Evolutionary conservation across 495 filamentous ascomycete species (phyloP), one percentile per base, ranked within the genome.

Genomic region (Clavariopsis aquatica): DNA sequence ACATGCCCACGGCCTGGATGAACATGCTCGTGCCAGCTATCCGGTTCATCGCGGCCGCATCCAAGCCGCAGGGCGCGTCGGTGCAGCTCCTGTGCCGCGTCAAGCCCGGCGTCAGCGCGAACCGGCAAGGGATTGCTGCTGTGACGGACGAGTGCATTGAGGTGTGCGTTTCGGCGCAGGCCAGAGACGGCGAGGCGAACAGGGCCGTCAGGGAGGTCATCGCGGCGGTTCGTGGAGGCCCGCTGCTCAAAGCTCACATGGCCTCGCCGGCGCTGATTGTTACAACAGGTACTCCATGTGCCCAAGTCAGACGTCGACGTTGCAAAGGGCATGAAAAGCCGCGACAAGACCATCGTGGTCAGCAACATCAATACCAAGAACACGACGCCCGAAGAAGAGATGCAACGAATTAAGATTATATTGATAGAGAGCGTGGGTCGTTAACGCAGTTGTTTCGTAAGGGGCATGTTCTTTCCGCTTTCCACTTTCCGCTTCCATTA

Each of bases 151-250:
- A 84, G 7, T 74, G 75, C 12, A 78, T 90, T 57, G 82, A 87
- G 52, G 70, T 91, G 1, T 85, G 82, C 27, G 86, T 89, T 0
- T 71, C 86, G 2, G 87, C 85, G 0, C 84, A 80, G 49, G 82
- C 87, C 10, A 78, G 82, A 36, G 84, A 89, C 23, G 86, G 87
- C 1, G 85, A 87, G 71, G 84, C 87, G 3, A 91, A 91, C 66
- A 78, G 80, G 57, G 85, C 87, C 15, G 85, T 89, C 8, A 77
- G 85, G 61, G 79, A 83, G 56, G 73, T 89, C 6, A 74, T 91
- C 41, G 86, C 87, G 59, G 77, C 85, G 77, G 86, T 89, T 5
- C 15, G 52, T 60, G 31, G 17, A 9, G 2, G 31, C 27, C 23
- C 24, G 13, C 3, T 12, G 23, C 20, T 24, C 19, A 38, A 36